Evolutionary conservation across 257 asterid genomes (phyloP).

Genomic region (Eustoma russellianum): DNA sequence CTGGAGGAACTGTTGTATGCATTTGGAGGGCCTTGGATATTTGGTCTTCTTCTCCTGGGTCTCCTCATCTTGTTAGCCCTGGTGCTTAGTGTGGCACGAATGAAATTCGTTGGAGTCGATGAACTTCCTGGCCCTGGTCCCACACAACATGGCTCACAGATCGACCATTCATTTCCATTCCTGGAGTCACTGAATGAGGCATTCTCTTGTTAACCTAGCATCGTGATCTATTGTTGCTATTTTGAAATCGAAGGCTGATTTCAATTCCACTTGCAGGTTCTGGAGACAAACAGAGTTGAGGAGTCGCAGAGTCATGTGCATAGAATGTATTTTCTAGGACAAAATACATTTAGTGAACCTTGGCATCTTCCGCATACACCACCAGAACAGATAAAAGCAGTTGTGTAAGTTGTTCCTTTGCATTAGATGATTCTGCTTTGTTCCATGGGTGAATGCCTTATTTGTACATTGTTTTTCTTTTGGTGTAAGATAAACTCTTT

Average conservation of each 20-base stretch:
- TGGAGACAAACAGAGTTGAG: constrained; percentile 97
- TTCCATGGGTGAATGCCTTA: background rate
- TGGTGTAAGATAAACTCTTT: too few species aligned
- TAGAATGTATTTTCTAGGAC: constrained; percentile 91
- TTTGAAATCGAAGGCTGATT: constrained; percentile 11
- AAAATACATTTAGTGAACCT: constrained; percentile 88
- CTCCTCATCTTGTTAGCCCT: constrained; percentile 78
- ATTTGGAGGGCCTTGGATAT: constrained; percentile 99
- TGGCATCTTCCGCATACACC: constrained; percentile 99
- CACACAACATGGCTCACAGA: constrained; percentile 88
- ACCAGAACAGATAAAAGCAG: constrained; percentile 81
- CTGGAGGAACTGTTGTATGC: constrained; percentile 93
- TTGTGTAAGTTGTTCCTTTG: constrained; percentile 58
- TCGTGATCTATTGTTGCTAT: background rate
- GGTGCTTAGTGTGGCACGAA: constrained; percentile 96
- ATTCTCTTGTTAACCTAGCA: constrained; percentile 11
- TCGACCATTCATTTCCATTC: constrained; percentile 96
- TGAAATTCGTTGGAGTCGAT: constrained; percentile 94
- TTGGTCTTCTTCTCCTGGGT: constrained; percentile 86
- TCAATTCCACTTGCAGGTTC: constrained; percentile 47
- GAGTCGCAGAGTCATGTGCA: constrained; percentile 97
- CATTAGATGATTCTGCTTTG: too few species aligned
- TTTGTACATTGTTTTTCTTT: constrained; percentile 2
- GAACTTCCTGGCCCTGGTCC: constrained; percentile 92
- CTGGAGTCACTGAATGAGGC: constrained; percentile 98